Base-by-base conservation (phyloP, 106 monocot species). In the Alisma plantagoaquatica region DNA sequence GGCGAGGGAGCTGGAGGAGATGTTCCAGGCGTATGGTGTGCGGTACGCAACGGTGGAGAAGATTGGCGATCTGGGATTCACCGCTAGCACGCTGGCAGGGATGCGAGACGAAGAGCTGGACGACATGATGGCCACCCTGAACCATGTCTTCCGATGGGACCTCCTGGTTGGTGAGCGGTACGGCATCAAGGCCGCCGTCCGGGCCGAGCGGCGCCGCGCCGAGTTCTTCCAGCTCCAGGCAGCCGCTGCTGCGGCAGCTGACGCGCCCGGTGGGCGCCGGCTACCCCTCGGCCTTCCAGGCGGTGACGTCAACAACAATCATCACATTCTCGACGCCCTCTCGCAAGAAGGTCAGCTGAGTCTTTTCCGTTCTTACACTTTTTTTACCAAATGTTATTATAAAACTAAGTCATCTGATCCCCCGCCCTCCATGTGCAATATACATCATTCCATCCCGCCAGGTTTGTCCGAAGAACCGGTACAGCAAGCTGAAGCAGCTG, bases 31-130 rank as follows among this genome's bases (percentile, higher is more conserved):
- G n/a, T n/a, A n/a, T 57, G 92, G 92, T 0, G 86, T 92, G 21
- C 65, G 92, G 24, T 65, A 65, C 23, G 56, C 70, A 35, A 92
- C 92, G 31, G 82, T 76, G 47, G 82, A 68, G 27, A 73, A 72
- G 52, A 82, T 92, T 0, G 78, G 69, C 5, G 86, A 92, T 70
- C 67, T 92, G 27, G 86, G 92, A 17, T 86, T 92, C 73, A 86
- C 92, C 49, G 68, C 76, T 16, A 74, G 76, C 69, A 92, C 92
- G 18, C 65, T 92, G 51, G 72, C 50, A 17, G 87, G 80, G 46
- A 94, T 94, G 94, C 61, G 71, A 28, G 94, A 94, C 33, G 80
- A 71, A 21, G 94, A 94, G 75, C 64, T 94, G 6, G 94, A 94
- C 46, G 94, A 94, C 70, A 88, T 94, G 94, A 87, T 94, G 79